Percentiles rank a stretch among this genome's conserved stretches.
phyloP scores from a whole-genome alignment of 2,329 filamentous ascomycete genomes.

The Ceratocystis eucalypticola region DNA sequence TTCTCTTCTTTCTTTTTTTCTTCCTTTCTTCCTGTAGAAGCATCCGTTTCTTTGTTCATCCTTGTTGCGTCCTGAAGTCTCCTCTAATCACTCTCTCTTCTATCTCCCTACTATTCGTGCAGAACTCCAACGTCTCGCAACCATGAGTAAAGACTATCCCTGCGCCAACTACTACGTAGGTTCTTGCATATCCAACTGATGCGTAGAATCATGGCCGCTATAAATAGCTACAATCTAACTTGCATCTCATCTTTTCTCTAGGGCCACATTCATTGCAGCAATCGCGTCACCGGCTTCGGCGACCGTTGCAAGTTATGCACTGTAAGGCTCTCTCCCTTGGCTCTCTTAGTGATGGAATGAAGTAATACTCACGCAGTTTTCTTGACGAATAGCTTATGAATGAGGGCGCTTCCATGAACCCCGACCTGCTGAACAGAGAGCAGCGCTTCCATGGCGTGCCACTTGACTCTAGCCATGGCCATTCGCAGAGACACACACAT shows the following conservation, averaged over 20 bases:
- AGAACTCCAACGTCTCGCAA: not conserved
- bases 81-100: not conserved
- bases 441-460: slow-evolving; percentile 9
- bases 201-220: not conserved
- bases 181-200: not conserved
- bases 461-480: not conserved
- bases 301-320: slow-evolving; percentile 25
- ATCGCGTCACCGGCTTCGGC: slow-evolving; percentile 25
- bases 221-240: not conserved
- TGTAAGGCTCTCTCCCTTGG: slow-evolving; percentile 19
- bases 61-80: no score
- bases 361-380: not conserved
- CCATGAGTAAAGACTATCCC: slow-evolving; percentile 24
- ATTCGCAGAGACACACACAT: not conserved
- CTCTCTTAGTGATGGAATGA: no score
- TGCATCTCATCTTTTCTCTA: slow-evolving; percentile 12
- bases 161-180: slow-evolving; percentile 27
- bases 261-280: slow-evolving; percentile 26
- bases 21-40: no score
- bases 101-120: not conserved
- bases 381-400: slow-evolving; percentile 6
- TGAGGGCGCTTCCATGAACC: slow-evolving; percentile 13
- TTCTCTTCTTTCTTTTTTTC: not conserved
- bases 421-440: slow-evolving; percentile 8
- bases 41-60: not conserved